Conservation (phyloP, 2,329 filamentous ascomycete genomes). For the Delphinella strobiligena region DNA sequence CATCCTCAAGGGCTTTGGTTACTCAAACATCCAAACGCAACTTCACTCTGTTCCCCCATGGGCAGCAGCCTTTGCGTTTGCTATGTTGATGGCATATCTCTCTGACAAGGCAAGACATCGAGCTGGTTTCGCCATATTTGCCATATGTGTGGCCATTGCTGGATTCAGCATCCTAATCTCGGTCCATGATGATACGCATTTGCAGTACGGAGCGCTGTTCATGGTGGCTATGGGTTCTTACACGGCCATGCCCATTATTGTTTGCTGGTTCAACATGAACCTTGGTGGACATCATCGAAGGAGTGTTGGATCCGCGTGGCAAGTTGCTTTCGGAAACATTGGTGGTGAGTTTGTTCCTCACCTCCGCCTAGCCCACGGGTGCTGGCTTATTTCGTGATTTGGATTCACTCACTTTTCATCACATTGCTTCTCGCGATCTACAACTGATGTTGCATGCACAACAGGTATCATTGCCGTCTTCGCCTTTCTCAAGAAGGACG, state of each 20-base stretch:
- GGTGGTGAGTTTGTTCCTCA: slow-evolving; percentile 20
- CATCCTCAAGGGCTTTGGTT: slow-evolving; percentile 39
- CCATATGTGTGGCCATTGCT: slow-evolving; percentile 55
- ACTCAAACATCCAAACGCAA: slow-evolving; percentile 41
- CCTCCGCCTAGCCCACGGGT: neutral
- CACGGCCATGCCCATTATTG: slow-evolving; percentile 69
- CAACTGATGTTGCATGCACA: neutral
- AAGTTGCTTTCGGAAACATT: slow-evolving; percentile 36
- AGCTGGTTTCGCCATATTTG: slow-evolving; percentile 57
- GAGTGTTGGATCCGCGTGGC: slow-evolving; percentile 37
- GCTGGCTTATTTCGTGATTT: neutral
- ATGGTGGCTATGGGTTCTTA: slow-evolving; percentile 70
- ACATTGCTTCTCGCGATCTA: neutral
- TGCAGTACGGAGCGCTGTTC: slow-evolving; percentile 73
- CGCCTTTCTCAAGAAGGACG: slow-evolving; percentile 44
- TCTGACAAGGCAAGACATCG: slow-evolving; percentile 66
- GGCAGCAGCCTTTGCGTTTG: slow-evolving; percentile 65
- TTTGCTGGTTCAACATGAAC: slow-evolving; percentile 46
- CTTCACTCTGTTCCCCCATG: slow-evolving; percentile 46
- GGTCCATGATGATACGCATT: slow-evolving; percentile 52
- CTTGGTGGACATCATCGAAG: slow-evolving; percentile 38
- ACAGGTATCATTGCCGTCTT: slow-evolving; percentile 40
- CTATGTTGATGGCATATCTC: slow-evolving; percentile 59
- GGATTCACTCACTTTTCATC: neutral
- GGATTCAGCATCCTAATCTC: slow-evolving; percentile 66